Base-by-base conservation (phyloP, 1,284 basidiomycete species). In the Trichosporon coremiiforme region DNA sequence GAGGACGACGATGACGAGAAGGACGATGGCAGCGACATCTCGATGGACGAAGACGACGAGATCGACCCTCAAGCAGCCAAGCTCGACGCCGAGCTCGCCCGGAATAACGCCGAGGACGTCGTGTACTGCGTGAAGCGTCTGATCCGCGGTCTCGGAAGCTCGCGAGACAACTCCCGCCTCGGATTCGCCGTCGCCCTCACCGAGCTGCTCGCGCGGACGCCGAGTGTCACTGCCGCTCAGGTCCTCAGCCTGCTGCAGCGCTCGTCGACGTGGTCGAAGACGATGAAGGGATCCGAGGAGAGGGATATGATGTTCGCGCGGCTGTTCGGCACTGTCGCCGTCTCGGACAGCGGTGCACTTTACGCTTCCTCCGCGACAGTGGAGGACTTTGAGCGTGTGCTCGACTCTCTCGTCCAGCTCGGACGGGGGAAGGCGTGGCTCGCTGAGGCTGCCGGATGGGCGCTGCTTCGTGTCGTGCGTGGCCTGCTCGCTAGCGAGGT, bases 101-200 rank as follows among this genome's bases (percentile, higher is more conserved):
- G 80, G 12, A 78, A 90, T 66, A 94, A 95, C 82, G 90, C 93
- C 4, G 89, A 90, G 74, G 94, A 97, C 85, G 92, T 95, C 0
- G 89, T 91, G 6, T 97, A 97, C 80, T 91, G 93, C 6, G 89
- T 97, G 77, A 88, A 92, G 71, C 84, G 95, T 41, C 86, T 97
- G 35, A 85, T 95, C 36, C 86, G 94, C 55, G 96, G 96, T 20
- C 86, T 99, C 31, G 94, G 92, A 0, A 95, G 92, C 82, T 92
- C 94, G 1, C 86, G 95, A 74, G 95, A 98, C 82, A 94, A 92
- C 83, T 95, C 94, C 80, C 85, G 96, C 74, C 85, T 97, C 41
- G 96, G 96, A 13, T 99, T 98, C 80, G 93, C 95, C 8, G 95
- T 98, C 57, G 94, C 95, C 20, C 86, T 99, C 75, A 95, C 96